These are phyloP conservation scores for Candida orba DNA, from an alignment of 805 yeast species.

Conservation along the genomic window DNA sequence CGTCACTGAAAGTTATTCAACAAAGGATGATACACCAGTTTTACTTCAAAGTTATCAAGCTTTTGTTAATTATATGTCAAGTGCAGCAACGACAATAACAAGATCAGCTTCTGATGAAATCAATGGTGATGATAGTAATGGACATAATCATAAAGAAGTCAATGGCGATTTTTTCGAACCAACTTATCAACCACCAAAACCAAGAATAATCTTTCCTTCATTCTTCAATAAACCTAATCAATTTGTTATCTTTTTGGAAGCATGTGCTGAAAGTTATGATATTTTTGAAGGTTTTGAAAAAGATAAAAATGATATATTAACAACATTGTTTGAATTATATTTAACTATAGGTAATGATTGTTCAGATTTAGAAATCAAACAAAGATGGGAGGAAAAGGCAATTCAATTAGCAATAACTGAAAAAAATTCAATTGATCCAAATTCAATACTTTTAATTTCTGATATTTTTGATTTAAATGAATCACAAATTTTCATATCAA, in stretches of 20 bases:
- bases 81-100: conserved; percentile 21
- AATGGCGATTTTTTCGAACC: conserved; percentile 27
- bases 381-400: conserved; percentile 65
- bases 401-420: conserved; percentile 38
- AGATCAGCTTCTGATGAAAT: conserved; percentile 7
- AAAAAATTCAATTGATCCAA: conserved; percentile 45
- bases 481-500: conserved; percentile 34
- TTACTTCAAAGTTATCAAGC: conserved; percentile 47
- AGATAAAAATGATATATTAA: conserved; percentile 67
- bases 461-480: conserved; percentile 42
- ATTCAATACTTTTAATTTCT: conserved; percentile 38
- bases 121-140: conserved; percentile 3
- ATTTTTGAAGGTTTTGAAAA: conserved; percentile 58
- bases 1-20: conserved; percentile 10
- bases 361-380: conserved; percentile 29
- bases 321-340: conserved; percentile 80
- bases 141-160: background rate
- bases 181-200: conserved; percentile 87
- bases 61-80: conserved; percentile 47
- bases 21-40: conserved; percentile 17
- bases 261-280: conserved; percentile 75
- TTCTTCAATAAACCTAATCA: conserved; percentile 82
- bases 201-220: conserved; percentile 77
- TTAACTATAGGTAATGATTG: conserved; percentile 45
- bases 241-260: conserved; percentile 88